A percentile compares a stretch with the other conserved stretches of the same genome.
Evolutionary conservation across 2,329 filamentous ascomycete genomes (phyloP).

Genomic region (Verticillium klebahnii): DNA sequence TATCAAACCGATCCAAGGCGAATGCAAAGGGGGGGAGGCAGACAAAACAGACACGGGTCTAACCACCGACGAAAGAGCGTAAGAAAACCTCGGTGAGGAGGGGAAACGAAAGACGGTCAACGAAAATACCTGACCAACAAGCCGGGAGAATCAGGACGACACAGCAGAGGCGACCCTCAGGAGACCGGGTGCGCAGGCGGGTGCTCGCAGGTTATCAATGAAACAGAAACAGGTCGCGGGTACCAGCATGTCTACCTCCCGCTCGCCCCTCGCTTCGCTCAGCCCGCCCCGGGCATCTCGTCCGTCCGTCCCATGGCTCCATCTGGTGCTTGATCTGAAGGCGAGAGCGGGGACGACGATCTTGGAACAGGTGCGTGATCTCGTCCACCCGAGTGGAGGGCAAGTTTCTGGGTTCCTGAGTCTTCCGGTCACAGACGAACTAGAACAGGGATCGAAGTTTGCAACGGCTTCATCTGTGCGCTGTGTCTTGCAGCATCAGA

Average conservation of each 20-base stretch:
- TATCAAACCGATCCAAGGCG: neutral
- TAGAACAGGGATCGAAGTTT: neutral
- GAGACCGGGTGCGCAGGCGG: conserved; percentile 3
- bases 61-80: neutral
- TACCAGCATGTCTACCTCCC: conserved; percentile 3
- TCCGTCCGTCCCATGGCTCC: neutral
- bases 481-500: neutral
- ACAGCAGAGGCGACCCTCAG: neutral
- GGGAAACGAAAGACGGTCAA: neutral
- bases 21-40: neutral
- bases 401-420: neutral
- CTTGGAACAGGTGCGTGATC: neutral
- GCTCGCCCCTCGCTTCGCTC: neutral
- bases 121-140: neutral
- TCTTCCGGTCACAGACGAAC: neutral
- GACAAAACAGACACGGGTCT: neutral
- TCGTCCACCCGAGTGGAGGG: neutral
- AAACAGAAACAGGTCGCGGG: conserved; percentile 12
- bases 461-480: neutral
- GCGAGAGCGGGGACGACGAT: neutral
- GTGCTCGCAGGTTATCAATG: conserved; percentile 9
- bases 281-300: neutral
- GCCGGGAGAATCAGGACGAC: neutral
- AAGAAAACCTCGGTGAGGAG: neutral
- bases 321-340: neutral